Evolutionary conservation across 768 basidiomycete genomes (phyloP).

Genomic region (Gelatoporia subvermispora): DNA sequence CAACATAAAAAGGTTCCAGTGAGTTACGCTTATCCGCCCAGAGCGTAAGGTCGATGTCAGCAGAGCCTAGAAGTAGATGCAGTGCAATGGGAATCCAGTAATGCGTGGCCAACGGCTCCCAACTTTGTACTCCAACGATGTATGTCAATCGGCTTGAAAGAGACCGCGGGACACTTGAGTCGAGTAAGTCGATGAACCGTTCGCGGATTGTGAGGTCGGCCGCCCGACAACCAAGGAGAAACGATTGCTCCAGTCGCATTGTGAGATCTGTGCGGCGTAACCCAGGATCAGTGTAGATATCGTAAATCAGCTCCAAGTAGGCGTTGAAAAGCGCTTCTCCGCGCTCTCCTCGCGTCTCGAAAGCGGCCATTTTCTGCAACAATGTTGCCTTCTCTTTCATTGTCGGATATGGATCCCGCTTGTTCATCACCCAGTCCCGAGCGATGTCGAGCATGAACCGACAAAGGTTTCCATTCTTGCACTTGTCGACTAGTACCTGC

Average conservation of each 20-base stretch:
- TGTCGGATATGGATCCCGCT: slow-evolving; percentile 81
- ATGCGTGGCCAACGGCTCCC: slow-evolving; percentile 88
- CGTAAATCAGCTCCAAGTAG: slow-evolving; percentile 86
- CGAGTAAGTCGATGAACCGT: slow-evolving; percentile 85
- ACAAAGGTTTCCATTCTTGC: slow-evolving; percentile 73
- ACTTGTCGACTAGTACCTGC: slow-evolving; percentile 83
- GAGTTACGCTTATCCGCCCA: slow-evolving; percentile 37
- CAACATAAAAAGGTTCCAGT: slow-evolving; percentile 25
- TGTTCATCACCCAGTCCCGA: slow-evolving; percentile 84
- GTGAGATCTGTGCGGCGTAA: slow-evolving; percentile 92
- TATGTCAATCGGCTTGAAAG: slow-evolving; percentile 81
- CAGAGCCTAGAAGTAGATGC: slow-evolving; percentile 81
- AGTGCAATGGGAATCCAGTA: slow-evolving; percentile 94
- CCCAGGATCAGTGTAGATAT: slow-evolving; percentile 85
- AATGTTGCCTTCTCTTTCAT: slow-evolving; percentile 94
- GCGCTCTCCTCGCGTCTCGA: slow-evolving; percentile 76
- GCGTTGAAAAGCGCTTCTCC: slow-evolving; percentile 75
- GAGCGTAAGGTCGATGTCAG: slow-evolving; percentile 40
- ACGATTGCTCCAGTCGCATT: slow-evolving; percentile 86
- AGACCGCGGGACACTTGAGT: slow-evolving; percentile 81
- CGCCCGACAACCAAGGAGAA: slow-evolving; percentile 86
- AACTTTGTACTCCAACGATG: slow-evolving; percentile 88
- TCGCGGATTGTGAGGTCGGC: slow-evolving; percentile 75
- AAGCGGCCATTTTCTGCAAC: slow-evolving; percentile 81
- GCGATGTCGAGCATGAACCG: slow-evolving; percentile 82